Conservation (phyloP, 768 basidiomycete species). For the Vararia minispora region DNA sequence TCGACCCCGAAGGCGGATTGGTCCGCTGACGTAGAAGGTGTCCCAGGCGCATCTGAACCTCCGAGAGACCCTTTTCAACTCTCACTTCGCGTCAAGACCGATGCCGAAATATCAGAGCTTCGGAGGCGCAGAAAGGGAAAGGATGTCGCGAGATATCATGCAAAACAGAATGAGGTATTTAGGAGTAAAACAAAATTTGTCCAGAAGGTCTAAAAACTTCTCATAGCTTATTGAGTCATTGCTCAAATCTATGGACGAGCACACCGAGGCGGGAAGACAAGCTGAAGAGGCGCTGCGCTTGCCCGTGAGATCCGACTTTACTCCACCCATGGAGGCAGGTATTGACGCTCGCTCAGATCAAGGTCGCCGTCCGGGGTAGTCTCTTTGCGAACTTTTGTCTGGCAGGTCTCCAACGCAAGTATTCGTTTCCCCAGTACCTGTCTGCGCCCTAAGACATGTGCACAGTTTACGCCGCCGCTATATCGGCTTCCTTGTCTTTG, state of each 20-base stretch:
- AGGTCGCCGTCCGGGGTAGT: conserved; percentile 80
- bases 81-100: conserved; percentile 46
- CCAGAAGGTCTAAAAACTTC: conserved; percentile 7
- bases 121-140: conserved; percentile 50
- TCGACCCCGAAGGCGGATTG: conserved; percentile 12
- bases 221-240: conserved; percentile 75
- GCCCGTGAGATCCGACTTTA: conserved; percentile 34
- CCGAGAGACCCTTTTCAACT: conserved; percentile 56
- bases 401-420: conserved; percentile 58
- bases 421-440: not conserved
- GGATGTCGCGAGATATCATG: conserved; percentile 52
- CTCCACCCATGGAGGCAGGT: too few relatives aligned
- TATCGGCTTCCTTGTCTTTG: conserved; percentile 72
- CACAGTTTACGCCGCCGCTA: conserved; percentile 85
- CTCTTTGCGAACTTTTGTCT: conserved; percentile 67
- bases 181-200: not conserved
- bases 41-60: conserved; percentile 23
- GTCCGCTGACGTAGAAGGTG: conserved; percentile 28
- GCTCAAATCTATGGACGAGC: conserved; percentile 84
- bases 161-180: conserved; percentile 58
- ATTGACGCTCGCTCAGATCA: too few relatives aligned
- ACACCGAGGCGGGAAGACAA: conserved; percentile 70
- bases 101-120: conserved; percentile 51
- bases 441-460: conserved; percentile 5
- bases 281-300: conserved; percentile 58